Conservation (phyloP, 2,329 filamentous ascomycete species). For the Neofusicoccum umdonicola region DNA sequence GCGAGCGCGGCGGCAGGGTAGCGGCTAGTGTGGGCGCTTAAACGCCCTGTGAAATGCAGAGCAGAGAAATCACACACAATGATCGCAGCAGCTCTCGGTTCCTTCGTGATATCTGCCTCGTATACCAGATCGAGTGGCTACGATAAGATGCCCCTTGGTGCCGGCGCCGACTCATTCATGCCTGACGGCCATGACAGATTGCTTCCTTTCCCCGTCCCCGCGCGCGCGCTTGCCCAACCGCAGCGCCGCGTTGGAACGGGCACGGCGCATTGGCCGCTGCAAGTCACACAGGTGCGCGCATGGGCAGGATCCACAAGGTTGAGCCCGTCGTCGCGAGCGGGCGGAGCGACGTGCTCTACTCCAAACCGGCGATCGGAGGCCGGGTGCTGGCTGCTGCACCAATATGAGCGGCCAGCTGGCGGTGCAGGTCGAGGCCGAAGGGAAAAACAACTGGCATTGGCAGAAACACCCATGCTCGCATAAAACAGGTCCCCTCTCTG, state of each 20-base stretch:
- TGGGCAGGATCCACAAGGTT: slow-evolving; percentile 4
- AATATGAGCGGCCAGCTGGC: slow-evolving; percentile 11
- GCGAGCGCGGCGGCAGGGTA: slow-evolving; percentile 4
- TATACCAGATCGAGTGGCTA: background rate
- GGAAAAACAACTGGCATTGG: background rate
- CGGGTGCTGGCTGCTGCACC: background rate
- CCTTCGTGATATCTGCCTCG: slow-evolving; percentile 3
- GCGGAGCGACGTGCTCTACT: background rate
- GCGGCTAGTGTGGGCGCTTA: slow-evolving; percentile 12
- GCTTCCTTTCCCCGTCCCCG: slow-evolving; percentile 4
- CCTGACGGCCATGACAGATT: background rate
- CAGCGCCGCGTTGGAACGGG: background rate
- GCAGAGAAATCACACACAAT: slow-evolving; percentile 12
- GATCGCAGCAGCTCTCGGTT: slow-evolving; percentile 2
- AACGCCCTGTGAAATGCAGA: slow-evolving; percentile 13
- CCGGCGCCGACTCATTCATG: background rate
- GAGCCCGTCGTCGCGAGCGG: background rate
- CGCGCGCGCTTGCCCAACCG: slow-evolving; percentile 11
- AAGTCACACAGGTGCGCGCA: slow-evolving; percentile 10
- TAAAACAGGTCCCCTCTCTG: background rate
- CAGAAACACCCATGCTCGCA: background rate
- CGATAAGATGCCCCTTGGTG: background rate
- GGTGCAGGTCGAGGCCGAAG: background rate
- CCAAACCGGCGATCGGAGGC: slow-evolving; percentile 3
- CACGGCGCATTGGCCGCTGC: slow-evolving; percentile 10